Evolutionary conservation across 192 early-diverging fungal species (phyloP), one percentile per base, ranked within the genome.

Genomic region (Funneliformis mosseae): DNA sequence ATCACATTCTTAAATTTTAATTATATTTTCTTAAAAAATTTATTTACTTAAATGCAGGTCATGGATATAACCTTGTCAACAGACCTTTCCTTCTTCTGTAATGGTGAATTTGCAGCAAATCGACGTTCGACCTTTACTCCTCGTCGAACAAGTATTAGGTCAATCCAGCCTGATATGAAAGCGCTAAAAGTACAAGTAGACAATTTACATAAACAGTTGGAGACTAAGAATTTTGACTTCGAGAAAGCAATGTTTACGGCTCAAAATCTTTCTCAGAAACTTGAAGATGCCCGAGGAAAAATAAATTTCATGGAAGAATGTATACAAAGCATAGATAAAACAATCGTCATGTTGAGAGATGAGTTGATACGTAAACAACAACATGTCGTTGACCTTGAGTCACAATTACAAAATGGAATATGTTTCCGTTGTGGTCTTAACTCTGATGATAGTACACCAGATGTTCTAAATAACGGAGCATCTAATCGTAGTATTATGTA

Each of bases 241-340:
- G 74, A 76, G 25, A n/a, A 71, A 45, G 69, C 69, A 4, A 28
- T 71, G 18, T 14, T 1, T 41, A 21, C 9, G 27, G 41, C 33
- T 42, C 69, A 39, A 21, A 39, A 41, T 71, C 69, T 71, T 71
- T 41, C 69, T 42, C 27, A n/a, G 2, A 42, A 28, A 10, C 69
- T 71, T 39, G 69, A 71, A 18, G 69, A 71, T n/a, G 39, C 69
- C 11, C 39, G 39, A 39, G 12, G n/a, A 42, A 71, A 71, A 71
- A 71, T 71, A 71, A 10, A 41, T 42, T n/a, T n/a, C 11, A 71
- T 71, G 39, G 69, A 71, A 43, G 69, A 71, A 21, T 71, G 27
- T 28, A 42, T 71, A 41, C 33, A 71, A 71, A n/a, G 5, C 41
- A 41, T 39, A 42, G 69, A 71, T 39, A 71, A 71, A 42, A 39